These are phyloP conservation scores for Alternaria longipes DNA, from an alignment of 2,329 filamentous ascomycete genomes.

Conservation along the genomic window DNA sequence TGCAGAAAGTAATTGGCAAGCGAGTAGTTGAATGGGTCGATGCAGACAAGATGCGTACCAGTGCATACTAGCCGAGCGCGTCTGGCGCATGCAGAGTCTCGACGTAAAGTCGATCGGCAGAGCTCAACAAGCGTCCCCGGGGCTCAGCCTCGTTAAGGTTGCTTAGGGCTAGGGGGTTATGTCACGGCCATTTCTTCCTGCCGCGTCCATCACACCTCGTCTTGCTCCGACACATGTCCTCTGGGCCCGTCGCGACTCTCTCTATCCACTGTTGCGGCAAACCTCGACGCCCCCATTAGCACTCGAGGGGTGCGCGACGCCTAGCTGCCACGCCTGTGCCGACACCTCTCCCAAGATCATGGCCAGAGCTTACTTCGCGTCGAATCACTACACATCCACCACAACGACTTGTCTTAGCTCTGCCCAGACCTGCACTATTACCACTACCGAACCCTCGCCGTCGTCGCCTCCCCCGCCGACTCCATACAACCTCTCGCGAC, in stretches of 20 bases:
- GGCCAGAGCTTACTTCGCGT: conserved; percentile 33
- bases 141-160: conserved; percentile 19
- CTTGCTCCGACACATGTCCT: conserved; percentile 12
- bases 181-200: conserved; percentile 17
- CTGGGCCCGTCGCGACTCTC: conserved; percentile 10
- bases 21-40: background rate
- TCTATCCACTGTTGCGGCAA: conserved; percentile 7
- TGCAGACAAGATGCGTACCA: background rate
- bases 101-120: conserved; percentile 18
- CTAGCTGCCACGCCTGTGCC: conserved; percentile 16
- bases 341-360: conserved; percentile 29
- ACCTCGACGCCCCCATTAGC: conserved; percentile 11
- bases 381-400: conserved; percentile 22
- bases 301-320: conserved; percentile 17
- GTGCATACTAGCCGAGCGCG: background rate
- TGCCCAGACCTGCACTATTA: conserved; percentile 10
- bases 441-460: conserved; percentile 13
- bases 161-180: conserved; percentile 8
- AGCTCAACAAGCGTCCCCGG: conserved; percentile 17
- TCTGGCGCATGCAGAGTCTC: conserved; percentile 19
- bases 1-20: background rate
- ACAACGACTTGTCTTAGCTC: conserved; percentile 24
- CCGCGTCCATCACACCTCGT: conserved; percentile 11
- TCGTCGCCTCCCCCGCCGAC: conserved; percentile 26
- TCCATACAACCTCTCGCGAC: conserved; percentile 28